Percentiles rank a stretch among this genome's conserved stretches.
phyloP scores from a whole-genome alignment of 495 filamentous ascomycete genomes.

The Hypoxylon subgilvum region DNA sequence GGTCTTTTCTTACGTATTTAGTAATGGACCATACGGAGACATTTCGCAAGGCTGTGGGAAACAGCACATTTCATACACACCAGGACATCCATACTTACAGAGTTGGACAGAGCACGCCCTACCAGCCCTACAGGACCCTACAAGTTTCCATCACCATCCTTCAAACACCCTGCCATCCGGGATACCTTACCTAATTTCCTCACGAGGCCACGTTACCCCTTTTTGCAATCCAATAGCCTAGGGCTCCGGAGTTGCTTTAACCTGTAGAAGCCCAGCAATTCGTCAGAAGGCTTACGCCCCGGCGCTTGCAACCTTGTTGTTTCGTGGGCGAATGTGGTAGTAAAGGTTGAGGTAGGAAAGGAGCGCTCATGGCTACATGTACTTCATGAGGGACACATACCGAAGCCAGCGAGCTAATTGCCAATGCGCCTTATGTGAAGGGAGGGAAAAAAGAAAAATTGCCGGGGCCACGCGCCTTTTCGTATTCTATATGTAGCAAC shows the following conservation, averaged over 20 bases:
- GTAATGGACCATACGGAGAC: too few species aligned
- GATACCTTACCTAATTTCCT: too few species aligned
- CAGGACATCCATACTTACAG: neutral
- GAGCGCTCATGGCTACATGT: too few species aligned
- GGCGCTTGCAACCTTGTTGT: neutral
- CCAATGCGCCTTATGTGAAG: neutral
- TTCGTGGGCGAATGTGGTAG: constrained; percentile 1
- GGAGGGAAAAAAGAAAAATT: too few species aligned
- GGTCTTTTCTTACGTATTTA: neutral
- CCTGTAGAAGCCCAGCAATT: neutral
- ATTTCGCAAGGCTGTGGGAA: constrained; percentile 1
- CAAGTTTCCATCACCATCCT: constrained; percentile 16
- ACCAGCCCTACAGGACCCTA: constrained; percentile 28
- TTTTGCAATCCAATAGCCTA: neutral
- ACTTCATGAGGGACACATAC: neutral
- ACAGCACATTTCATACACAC: constrained; percentile 16
- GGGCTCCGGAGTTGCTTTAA: constrained; percentile 20
- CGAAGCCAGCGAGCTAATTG: neutral
- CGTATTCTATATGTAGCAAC: constrained; percentile 17
- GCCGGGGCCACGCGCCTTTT: constrained; percentile 12
- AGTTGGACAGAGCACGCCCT: constrained; percentile 12
- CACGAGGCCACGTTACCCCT: constrained; percentile 26
- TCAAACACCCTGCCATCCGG: too few species aligned
- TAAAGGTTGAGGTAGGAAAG: too few species aligned
- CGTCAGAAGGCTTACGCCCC: constrained; percentile 15